A percentile compares a stretch with the other conserved stretches of the same genome.
phyloP scores from a whole-genome alignment of 768 basidiomycete species.

The Auricularia heimuer region DNA sequence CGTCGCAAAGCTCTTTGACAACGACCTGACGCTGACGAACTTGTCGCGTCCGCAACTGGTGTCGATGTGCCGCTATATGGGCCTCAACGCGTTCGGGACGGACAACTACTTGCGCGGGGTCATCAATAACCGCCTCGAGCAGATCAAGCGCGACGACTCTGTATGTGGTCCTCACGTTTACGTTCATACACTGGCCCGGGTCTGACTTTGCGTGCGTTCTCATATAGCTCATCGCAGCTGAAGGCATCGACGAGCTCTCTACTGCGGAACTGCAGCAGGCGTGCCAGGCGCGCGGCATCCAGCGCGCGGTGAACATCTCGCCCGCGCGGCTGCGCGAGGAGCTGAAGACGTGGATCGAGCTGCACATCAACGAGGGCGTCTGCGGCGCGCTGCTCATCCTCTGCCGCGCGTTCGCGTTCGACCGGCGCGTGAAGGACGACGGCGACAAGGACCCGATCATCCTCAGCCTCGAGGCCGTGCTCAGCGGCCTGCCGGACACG shows the following conservation, averaged over 20 bases:
- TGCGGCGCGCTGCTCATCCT: slow-evolving; percentile 90
- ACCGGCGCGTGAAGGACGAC: slow-evolving; percentile 54
- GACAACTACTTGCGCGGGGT: slow-evolving; percentile 95
- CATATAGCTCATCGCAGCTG: slow-evolving; percentile 66
- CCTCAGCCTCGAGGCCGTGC: slow-evolving; percentile 74
- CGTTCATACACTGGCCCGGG: background rate
- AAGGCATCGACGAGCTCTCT: slow-evolving; percentile 88
- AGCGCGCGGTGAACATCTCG: slow-evolving; percentile 70
- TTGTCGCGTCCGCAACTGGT: slow-evolving; percentile 96
- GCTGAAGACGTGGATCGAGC: slow-evolving; percentile 81
- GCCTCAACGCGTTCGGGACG: slow-evolving; percentile 95
- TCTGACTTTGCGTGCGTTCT: slow-evolving; percentile 3
- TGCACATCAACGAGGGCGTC: slow-evolving; percentile 84
- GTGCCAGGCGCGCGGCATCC: slow-evolving; percentile 86
- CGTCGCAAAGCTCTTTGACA: slow-evolving; percentile 94
- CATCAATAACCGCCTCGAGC: slow-evolving; percentile 71
- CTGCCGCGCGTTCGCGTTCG: slow-evolving; percentile 92
- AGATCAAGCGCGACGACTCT: slow-evolving; percentile 82
- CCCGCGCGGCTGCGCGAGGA: slow-evolving; percentile 86
- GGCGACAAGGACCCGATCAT: slow-evolving; percentile 79
- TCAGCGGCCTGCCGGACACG: slow-evolving; percentile 89
- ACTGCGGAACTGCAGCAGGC: slow-evolving; percentile 85
- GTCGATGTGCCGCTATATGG: slow-evolving; percentile 97
- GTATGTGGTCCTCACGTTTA: slow-evolving; percentile 14
- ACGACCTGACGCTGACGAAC: slow-evolving; percentile 96